phyloP scores from a whole-genome alignment of 2,329 filamentous ascomycete species.

The Furcasterigmium furcatum region DNA sequence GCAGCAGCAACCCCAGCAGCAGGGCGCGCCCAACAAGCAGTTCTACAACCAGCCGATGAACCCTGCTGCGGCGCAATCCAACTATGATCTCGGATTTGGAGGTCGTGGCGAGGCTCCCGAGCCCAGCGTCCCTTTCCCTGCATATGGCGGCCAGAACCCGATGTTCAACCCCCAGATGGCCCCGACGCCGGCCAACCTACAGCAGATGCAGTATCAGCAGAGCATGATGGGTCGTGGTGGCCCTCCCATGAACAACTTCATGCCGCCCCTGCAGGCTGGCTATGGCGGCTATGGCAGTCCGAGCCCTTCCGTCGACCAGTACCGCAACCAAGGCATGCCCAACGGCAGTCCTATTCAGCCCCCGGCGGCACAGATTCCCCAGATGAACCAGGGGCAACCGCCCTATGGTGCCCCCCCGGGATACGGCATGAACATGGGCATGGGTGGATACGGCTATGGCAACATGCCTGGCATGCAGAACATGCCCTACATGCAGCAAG shows the following conservation, averaged over 20 bases:
- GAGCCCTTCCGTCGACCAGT: constrained; percentile 51
- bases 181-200: constrained; percentile 42
- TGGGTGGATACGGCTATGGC: constrained; percentile 32
- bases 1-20: constrained; percentile 28
- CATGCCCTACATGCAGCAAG: constrained; percentile 53
- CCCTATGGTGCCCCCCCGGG: constrained; percentile 47
- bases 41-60: constrained; percentile 48
- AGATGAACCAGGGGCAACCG: constrained; percentile 34
- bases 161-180: constrained; percentile 49
- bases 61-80: constrained; percentile 30
- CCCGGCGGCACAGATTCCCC: constrained; percentile 33
- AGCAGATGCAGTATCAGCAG: constrained; percentile 59
- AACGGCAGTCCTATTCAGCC: constrained; percentile 51
- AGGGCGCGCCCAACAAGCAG: constrained; percentile 34
- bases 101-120: constrained; percentile 52
- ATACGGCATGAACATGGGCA: constrained; percentile 44
- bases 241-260: constrained; percentile 55
- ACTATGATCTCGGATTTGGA: constrained; percentile 47
- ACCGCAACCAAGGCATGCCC: constrained; percentile 46
- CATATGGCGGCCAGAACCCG: constrained; percentile 46
- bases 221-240: constrained; percentile 50
- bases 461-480: constrained; percentile 34
- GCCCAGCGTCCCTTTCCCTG: constrained; percentile 44
- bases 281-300: constrained; percentile 50
- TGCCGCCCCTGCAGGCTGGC: constrained; percentile 51